phyloP scores from a whole-genome alignment of 2,329 filamentous ascomycete genomes.

The Eutypa lata region DNA sequence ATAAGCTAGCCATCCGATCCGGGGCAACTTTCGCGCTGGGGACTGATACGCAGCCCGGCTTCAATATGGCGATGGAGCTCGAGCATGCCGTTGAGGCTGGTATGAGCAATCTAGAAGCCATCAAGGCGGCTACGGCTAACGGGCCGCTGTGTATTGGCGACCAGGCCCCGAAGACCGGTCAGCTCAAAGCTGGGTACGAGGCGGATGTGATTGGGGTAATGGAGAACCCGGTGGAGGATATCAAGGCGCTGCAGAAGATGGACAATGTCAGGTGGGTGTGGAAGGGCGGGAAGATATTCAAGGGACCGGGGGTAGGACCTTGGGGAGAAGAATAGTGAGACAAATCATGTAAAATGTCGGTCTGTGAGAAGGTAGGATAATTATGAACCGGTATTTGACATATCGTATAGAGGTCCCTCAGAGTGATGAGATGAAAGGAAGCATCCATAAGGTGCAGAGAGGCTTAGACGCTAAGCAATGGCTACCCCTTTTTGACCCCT shows the following conservation, averaged over 20 bases:
- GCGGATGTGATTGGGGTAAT: conserved; percentile 44
- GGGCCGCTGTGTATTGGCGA: conserved; percentile 40
- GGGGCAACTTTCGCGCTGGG: conserved; percentile 39
- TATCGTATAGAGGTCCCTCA: too few species aligned
- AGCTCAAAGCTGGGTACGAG: conserved; percentile 44
- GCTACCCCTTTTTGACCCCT: too few species aligned
- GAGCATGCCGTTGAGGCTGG: conserved; percentile 38
- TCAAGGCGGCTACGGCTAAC: conserved; percentile 41
- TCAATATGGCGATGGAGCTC: conserved; percentile 38
- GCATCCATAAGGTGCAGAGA: too few species aligned
- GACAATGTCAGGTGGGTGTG: conserved; percentile 38
- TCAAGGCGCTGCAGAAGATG: conserved; percentile 36
- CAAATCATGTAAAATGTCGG: neutral
- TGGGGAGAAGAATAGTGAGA: conserved; percentile 32
- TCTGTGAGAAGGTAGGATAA: too few species aligned
- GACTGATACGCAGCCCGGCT: conserved; percentile 36
- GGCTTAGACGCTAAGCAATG: too few species aligned
- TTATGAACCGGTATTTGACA: too few species aligned
- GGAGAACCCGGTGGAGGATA: conserved; percentile 39
- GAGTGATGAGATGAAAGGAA: too few species aligned
- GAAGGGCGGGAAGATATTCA: conserved; percentile 40
- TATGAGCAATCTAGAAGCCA: conserved; percentile 37
- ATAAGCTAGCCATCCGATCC: conserved; percentile 34
- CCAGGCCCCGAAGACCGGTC: conserved; percentile 42
- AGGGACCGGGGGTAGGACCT: conserved; percentile 36